Evolutionary conservation across 1,284 basidiomycete species (phyloP), one percentile per base, ranked within the genome.

Genomic region (Fomitopsis palustris): DNA sequence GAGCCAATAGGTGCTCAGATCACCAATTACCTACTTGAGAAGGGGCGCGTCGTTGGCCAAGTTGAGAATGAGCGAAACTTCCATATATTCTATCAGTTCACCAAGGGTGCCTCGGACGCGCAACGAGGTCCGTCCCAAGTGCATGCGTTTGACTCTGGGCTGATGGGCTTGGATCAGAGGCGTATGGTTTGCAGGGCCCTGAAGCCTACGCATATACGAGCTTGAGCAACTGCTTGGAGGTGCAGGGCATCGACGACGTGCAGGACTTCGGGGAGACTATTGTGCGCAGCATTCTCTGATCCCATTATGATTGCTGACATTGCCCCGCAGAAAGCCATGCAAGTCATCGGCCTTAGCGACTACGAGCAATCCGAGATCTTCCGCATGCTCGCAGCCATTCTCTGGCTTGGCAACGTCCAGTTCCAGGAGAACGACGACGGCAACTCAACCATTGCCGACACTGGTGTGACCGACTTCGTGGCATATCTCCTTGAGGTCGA

Each of bases 21-120:
- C 69, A 99, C 97, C 16, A 99, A 99, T 75, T 99, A 99, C 72
- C 84, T 99, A 27, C 79, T 99, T 62, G 97, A 99, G 77, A 99
- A 99, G 78, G 92, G 92, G 56, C 93, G 97, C 64, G 95, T 99
- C 14, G 96, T 98, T 5, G 95, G 95, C 19, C 97, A 99, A 73
- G 94, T 99, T 60, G 90, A 93, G 70, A 92, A 94, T 67, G 97
- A 99, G 76, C 87, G 97, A 62, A 94, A 97, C 74, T 99, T 99
- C 75, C 97, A 99, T 74, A 97, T 99, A 64, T 99, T 99, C 79
- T 99, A 99, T 75, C 97, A 99, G 73, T 96, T 99, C 74, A 98
- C 97, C 43, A 99, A 98, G 74, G 95, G 90, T 6, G 97, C 97
- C 4, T 87, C 90, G 5, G 81, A 88, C 49, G 90, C 89, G 56